These are phyloP conservation scores for Narthecium ossifragum DNA, from an alignment of 106 monocot genomes.

Conservation along the genomic window DNA sequence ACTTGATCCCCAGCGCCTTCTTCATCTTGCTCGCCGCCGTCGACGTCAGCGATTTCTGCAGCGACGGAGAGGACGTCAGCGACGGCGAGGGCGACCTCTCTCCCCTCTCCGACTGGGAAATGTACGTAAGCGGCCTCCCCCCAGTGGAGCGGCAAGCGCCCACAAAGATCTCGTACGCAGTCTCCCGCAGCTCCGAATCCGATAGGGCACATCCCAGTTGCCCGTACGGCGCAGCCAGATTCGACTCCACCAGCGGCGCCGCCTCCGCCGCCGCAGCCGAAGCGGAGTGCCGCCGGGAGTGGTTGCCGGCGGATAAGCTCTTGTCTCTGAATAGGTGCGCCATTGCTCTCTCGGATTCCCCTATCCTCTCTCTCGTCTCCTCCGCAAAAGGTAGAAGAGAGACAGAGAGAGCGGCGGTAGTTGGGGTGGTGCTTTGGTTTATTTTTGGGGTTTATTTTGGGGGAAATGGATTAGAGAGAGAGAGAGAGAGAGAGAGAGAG, in stretches of 20 bases:
- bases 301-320: slow-evolving; percentile 7
- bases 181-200: slow-evolving; percentile 18
- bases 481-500: slow-evolving; percentile 4
- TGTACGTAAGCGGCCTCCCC: slow-evolving; percentile 19
- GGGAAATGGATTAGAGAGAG: background rate
- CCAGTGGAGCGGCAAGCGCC: slow-evolving; percentile 21
- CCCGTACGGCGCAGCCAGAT: slow-evolving; percentile 21
- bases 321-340: slow-evolving; percentile 13
- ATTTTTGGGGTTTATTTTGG: background rate
- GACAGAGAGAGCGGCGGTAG: background rate
- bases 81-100: slow-evolving; percentile 17
- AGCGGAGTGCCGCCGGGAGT: background rate
- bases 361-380: slow-evolving; percentile 1
- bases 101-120: slow-evolving; percentile 2
- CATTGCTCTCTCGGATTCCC: background rate
- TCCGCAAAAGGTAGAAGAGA: background rate
- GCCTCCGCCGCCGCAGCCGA: background rate
- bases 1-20: slow-evolving; percentile 28
- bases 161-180: slow-evolving; percentile 33
- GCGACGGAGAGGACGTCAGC: slow-evolving; percentile 7
- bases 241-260: background rate
- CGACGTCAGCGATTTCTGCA: slow-evolving; percentile 47
- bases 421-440: background rate
- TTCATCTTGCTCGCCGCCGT: slow-evolving; percentile 32
- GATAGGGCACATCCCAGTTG: slow-evolving; percentile 15